Conservation (phyloP, 1,284 basidiomycete genomes). For the Chalciporus sp. region DNA sequence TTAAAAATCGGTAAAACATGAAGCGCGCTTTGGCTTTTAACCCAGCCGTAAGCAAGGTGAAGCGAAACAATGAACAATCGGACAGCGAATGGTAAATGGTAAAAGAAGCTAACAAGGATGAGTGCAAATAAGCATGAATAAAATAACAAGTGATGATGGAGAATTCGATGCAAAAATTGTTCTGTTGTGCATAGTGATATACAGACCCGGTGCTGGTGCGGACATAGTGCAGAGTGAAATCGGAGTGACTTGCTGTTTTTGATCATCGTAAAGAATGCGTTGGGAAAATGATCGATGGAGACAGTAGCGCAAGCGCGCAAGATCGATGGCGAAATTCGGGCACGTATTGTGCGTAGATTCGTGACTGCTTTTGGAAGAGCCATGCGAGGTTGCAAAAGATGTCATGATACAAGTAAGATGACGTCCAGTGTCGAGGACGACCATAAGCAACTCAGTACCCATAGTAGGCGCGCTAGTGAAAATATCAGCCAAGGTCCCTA, state of each 20-base stretch:
- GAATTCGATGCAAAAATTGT: conserved; percentile 39
- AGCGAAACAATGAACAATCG: conserved; percentile 24
- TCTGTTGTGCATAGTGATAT: conserved; percentile 29
- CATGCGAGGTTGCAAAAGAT: conserved; percentile 26
- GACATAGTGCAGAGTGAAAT: conserved; percentile 21
- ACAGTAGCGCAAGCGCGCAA: conserved; percentile 28
- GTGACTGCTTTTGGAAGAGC: conserved; percentile 25
- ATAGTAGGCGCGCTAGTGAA: conserved; percentile 41
- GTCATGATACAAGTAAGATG: conserved; percentile 28
- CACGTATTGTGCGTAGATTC: conserved; percentile 27
- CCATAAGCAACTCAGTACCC: conserved; percentile 34
- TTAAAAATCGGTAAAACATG: conserved; percentile 26
- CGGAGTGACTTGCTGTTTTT: conserved; percentile 29
- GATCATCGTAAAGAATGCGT: conserved; percentile 27
- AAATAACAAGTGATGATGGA: conserved; percentile 33
- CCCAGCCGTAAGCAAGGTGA: conserved; percentile 19
- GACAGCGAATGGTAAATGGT: conserved; percentile 32
- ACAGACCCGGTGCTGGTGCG: conserved; percentile 16
- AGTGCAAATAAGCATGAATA: conserved; percentile 37
- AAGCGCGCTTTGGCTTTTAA: conserved; percentile 31
- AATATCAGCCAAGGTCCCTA: conserved; percentile 16
- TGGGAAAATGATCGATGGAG: conserved; percentile 23
- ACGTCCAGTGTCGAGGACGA: conserved; percentile 11
- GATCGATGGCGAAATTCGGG: conserved; percentile 33
- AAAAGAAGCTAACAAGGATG: conserved; percentile 27